Evolutionary conservation across 2,329 filamentous ascomycete genomes (phyloP).

Genomic region (Teratosphaeria nubilosa): DNA sequence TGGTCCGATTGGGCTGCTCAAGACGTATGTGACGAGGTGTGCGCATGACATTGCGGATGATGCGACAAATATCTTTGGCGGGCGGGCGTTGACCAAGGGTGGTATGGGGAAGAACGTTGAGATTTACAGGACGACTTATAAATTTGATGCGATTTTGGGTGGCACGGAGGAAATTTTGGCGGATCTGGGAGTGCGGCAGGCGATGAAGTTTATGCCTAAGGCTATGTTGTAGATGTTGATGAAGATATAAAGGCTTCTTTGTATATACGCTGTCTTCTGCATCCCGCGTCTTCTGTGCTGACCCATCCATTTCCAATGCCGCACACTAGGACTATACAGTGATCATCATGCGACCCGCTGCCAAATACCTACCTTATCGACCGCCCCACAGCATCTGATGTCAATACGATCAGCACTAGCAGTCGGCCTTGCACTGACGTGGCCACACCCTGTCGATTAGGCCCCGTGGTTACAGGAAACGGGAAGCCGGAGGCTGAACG

Average conservation of each 20-base stretch:
- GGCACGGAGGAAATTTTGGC: constrained; percentile 75
- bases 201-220: constrained; percentile 76
- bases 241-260: not conserved
- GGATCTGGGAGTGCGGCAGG: constrained; percentile 74
- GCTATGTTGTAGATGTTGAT: constrained; percentile 56
- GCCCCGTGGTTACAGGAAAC: no score
- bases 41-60: constrained; percentile 79
- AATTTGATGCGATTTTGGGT: constrained; percentile 57
- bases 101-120: constrained; percentile 78
- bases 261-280: not conserved
- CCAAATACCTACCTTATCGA: no score
- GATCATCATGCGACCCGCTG: no score
- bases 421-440: no score
- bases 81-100: constrained; percentile 65
- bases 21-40: constrained; percentile 65
- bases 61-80: constrained; percentile 77
- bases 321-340: no score
- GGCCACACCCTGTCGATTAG: not conserved
- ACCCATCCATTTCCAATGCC: not conserved
- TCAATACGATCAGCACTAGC: no score
- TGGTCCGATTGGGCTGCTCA: constrained; percentile 73
- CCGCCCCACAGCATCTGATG: no score
- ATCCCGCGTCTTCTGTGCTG: not conserved
- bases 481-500: no score
- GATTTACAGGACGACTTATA: constrained; percentile 76